Evolutionary conservation across 2,329 filamentous ascomycete genomes (phyloP).

Genomic region (Cyphellophora attinorum): DNA sequence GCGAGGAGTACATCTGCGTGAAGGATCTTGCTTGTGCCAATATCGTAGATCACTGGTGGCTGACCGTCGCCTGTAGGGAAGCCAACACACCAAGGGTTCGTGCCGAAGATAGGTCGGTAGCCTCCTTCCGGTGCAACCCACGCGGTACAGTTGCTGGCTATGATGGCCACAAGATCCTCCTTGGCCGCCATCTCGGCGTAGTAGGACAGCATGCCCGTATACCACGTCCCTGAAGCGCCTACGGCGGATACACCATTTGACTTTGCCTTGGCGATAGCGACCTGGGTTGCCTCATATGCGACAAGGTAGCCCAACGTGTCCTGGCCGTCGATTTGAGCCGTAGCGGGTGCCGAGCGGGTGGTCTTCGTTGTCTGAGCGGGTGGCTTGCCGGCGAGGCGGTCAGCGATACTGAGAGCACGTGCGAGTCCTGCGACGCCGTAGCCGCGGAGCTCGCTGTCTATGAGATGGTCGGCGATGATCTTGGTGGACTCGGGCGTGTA

Average conservation of each 20-base stretch:
- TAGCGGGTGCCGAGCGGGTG: slow-evolving; percentile 5
- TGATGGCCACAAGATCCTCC: slow-evolving; percentile 5
- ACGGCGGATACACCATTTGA: slow-evolving; percentile 4
- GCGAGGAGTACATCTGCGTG: slow-evolving; percentile 9
- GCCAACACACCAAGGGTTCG: slow-evolving; percentile 11
- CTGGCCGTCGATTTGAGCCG: slow-evolving; percentile 8
- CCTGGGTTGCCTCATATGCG: slow-evolving; percentile 4
- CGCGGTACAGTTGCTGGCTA: slow-evolving; percentile 4
- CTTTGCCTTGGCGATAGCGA: slow-evolving; percentile 8
- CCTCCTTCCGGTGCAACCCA: slow-evolving; percentile 10
- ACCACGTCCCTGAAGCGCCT: slow-evolving; percentile 5
- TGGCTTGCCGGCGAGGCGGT: slow-evolving; percentile 1
- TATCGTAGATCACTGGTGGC: slow-evolving; percentile 12
- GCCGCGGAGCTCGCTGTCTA: slow-evolving; percentile 12
- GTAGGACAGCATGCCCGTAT: slow-evolving; percentile 7
- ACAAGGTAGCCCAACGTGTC: slow-evolving; percentile 6
- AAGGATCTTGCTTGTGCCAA: slow-evolving; percentile 11
- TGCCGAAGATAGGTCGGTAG: slow-evolving; percentile 8
- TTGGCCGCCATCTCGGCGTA: slow-evolving; percentile 8
- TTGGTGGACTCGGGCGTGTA: slow-evolving; percentile 4
- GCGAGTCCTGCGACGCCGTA: slow-evolving; percentile 10
- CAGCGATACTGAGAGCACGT: slow-evolving; percentile 9
- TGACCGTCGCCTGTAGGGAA: slow-evolving; percentile 4
- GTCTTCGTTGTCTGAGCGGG: background rate
- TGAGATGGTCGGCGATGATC: slow-evolving; percentile 7